Evolutionary conservation across 345 rosid genomes (phyloP).

Genomic region (Salix brachista): DNA sequence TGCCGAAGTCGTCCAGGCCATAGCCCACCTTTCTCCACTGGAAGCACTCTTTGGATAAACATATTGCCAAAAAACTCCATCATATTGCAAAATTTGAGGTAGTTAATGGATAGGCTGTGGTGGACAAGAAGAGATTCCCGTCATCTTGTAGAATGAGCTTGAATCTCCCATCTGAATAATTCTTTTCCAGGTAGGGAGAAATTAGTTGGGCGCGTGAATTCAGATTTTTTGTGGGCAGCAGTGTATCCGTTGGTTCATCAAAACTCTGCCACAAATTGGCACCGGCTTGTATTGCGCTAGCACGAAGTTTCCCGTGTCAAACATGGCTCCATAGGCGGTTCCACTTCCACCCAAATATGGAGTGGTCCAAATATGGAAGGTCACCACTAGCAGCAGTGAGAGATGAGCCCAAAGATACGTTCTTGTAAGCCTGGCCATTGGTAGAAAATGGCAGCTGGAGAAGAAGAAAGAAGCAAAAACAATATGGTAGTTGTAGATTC

Average conservation of each 20-base stretch:
- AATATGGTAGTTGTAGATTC: not conserved
- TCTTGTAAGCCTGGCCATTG: no score
- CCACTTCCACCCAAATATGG: not conserved
- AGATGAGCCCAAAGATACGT: constrained; percentile 21
- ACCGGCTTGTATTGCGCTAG: constrained; percentile 11
- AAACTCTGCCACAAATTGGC: constrained; percentile 46
- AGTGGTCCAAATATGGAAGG: constrained; percentile 32
- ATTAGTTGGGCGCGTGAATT: constrained; percentile 7
- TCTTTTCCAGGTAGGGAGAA: constrained; percentile 24
- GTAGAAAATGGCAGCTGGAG: constrained; percentile 10
- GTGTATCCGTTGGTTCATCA: constrained; percentile 47
- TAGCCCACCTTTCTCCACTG: constrained; percentile 17
- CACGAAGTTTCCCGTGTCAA: constrained; percentile 55
- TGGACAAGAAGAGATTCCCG: constrained; percentile 34
- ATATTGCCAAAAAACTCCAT: constrained; percentile 54
- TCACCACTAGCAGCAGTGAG: constrained; percentile 17
- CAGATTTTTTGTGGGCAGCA: constrained; percentile 46
- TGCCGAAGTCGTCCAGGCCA: constrained; percentile 27
- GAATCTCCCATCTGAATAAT: constrained; percentile 24
- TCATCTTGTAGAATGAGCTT: constrained; percentile 25
- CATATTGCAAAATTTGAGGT: no score
- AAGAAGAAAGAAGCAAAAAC: constrained; percentile 10
- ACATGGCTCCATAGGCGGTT: constrained; percentile 40
- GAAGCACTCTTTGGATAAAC: constrained; percentile 38
- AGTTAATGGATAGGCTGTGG: constrained; percentile 18